These are phyloP conservation scores for Arctium minus DNA, from an alignment of 129 eudicot species.

Conservation along the genomic window DNA sequence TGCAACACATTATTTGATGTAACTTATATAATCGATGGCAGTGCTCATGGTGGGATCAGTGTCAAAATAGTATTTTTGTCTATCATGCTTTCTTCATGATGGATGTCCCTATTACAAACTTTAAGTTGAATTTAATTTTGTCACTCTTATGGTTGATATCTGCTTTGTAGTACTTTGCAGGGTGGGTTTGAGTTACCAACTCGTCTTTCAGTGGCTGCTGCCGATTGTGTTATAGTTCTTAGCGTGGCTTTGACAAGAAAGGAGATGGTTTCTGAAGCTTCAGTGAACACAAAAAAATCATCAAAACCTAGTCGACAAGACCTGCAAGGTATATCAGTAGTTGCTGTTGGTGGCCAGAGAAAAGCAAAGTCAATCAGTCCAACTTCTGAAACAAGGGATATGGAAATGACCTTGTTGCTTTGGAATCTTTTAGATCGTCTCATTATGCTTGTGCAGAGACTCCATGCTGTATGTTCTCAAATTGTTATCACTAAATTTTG, in stretches of 20 bases:
- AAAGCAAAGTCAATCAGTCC: slow-evolving; percentile 33
- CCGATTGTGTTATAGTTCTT: slow-evolving; percentile 67
- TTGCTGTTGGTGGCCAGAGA: slow-evolving; percentile 23
- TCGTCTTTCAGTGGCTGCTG: slow-evolving; percentile 85
- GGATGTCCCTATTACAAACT: slow-evolving; percentile 1
- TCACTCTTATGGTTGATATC: slow-evolving; percentile 1
- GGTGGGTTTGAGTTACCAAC: slow-evolving; percentile 96
- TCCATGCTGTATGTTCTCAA: slow-evolving; percentile 55
- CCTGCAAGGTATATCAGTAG: slow-evolving; percentile 16
- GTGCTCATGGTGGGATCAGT: not conserved
- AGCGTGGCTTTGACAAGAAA: slow-evolving; percentile 57
- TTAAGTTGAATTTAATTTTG: not conserved
- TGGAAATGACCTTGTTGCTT: slow-evolving; percentile 52
- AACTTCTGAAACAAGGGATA: slow-evolving; percentile 42
- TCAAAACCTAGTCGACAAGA: slow-evolving; percentile 20
- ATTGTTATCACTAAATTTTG: slow-evolving; percentile 6
- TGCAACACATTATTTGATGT: not conserved
- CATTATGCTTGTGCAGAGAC: slow-evolving; percentile 63
- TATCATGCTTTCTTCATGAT: not conserved
- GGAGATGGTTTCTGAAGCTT: slow-evolving; percentile 30
- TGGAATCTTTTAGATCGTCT: slow-evolving; percentile 71
- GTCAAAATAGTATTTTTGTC: not conserved
- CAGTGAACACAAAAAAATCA: slow-evolving; percentile 36
- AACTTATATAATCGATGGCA: not conserved
- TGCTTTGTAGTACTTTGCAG: slow-evolving; percentile 54